A percentile compares a stretch with the other conserved stretches of the same genome.
Evolutionary conservation across 164 flowering plant species (phyloP).

Genomic region (Paratinospora sagittata): DNA sequence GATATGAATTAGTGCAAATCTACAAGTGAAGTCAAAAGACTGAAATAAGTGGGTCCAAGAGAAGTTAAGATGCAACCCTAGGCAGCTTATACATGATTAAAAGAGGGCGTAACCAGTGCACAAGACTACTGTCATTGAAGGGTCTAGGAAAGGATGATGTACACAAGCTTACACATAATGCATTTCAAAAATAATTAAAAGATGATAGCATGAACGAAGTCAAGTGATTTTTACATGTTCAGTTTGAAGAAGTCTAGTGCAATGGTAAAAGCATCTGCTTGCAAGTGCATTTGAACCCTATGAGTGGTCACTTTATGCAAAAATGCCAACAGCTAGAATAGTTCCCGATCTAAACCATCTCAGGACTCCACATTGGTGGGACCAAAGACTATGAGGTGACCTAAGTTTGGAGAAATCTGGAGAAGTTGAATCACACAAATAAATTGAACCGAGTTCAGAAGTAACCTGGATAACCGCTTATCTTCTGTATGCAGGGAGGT

Average conservation of each 20-base stretch:
- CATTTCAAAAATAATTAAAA: no score
- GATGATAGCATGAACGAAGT: no score
- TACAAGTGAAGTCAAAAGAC: no score
- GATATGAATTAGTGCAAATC: no score
- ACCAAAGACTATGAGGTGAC: neutral
- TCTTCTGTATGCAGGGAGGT: constrained; percentile 43
- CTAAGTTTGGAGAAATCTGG: neutral
- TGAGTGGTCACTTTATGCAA: neutral
- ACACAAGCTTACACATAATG: no score
- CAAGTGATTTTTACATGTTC: neutral
- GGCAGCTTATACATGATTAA: no score
- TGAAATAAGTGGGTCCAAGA: no score
- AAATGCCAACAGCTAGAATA: neutral
- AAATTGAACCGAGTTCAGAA: constrained; percentile 8
- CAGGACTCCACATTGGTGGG: neutral
- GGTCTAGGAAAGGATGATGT: no score
- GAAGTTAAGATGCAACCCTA: no score
- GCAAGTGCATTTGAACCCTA: neutral
- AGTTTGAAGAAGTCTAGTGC: neutral
- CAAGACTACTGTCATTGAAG: no score
- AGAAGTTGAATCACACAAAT: constrained; percentile 1
- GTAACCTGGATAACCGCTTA: constrained; percentile 43
- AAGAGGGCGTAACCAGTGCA: no score
- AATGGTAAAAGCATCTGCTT: neutral
- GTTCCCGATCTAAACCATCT: neutral